These are phyloP conservation scores for Endoconidiophora laricicola DNA, from an alignment of 2,329 filamentous ascomycete genomes.

Conservation along the genomic window DNA sequence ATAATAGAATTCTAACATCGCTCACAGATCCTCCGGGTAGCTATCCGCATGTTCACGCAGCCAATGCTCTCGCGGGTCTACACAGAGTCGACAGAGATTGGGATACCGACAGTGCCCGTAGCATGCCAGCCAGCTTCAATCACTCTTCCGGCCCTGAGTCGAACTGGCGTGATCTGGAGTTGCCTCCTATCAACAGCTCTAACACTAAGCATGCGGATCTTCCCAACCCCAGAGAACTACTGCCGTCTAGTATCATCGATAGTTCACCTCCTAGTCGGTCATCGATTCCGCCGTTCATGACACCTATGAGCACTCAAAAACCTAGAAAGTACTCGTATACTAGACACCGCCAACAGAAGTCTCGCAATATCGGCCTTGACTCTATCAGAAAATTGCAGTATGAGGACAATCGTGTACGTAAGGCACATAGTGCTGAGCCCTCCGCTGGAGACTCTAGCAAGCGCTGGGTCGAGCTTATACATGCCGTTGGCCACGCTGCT, in stretches of 20 bases:
- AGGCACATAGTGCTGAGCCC: conserved; percentile 76
- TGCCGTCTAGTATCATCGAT: conserved; percentile 59
- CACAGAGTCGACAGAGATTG: conserved; percentile 7
- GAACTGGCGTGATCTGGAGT: conserved; percentile 5
- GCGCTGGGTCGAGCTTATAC: conserved; percentile 91
- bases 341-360: conserved; percentile 60
- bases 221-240: conserved; percentile 48
- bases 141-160: conserved; percentile 2
- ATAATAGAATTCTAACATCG: neutral
- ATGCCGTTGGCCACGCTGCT: conserved; percentile 57
- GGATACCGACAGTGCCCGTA: conserved; percentile 6
- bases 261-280: conserved; percentile 75
- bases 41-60: conserved; percentile 8
- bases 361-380: conserved; percentile 19
- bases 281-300: conserved; percentile 69
- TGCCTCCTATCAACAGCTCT: conserved; percentile 6
- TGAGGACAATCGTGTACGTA: conserved; percentile 47
- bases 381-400: conserved; percentile 22
- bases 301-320: conserved; percentile 51
- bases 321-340: conserved; percentile 76
- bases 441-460: conserved; percentile 62
- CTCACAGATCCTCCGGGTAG: neutral
- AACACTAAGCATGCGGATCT: conserved; percentile 2
- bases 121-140: conserved; percentile 3
- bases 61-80: conserved; percentile 4